These are phyloP conservation scores for Zygnema circumcarinatum DNA, from an alignment of 139 green algal species.

Conservation along the genomic window DNA sequence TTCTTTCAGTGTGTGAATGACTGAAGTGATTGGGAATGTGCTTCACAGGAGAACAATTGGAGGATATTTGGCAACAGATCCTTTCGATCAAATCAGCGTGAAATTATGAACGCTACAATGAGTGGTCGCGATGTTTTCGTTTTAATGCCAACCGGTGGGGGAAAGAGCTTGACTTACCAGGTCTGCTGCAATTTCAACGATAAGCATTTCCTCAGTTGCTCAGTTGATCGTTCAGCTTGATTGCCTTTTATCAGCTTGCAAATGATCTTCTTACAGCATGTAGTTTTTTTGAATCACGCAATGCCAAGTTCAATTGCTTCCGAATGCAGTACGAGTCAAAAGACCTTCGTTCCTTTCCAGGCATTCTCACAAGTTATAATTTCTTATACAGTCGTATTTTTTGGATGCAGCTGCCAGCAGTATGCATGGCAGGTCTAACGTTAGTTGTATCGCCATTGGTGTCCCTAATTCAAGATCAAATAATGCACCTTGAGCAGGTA, in stretches of 20 bases:
- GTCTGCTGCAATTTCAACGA: constrained; percentile 40
- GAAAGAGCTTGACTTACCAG: constrained; percentile 83
- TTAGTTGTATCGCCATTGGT: constrained; percentile 78
- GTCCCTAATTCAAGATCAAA: constrained; percentile 87
- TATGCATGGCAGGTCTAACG: constrained; percentile 66
- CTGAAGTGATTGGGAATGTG: too few relatives aligned
- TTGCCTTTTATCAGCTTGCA: too few relatives aligned
- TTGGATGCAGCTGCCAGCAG: constrained; percentile 48
- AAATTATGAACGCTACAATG: constrained; percentile 83
- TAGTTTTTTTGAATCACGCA: too few relatives aligned
- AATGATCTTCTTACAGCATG: too few relatives aligned
- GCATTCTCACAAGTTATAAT: too few relatives aligned
- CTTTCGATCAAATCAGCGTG: constrained; percentile 78
- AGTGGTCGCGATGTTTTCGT: constrained; percentile 79
- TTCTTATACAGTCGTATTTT: too few relatives aligned
- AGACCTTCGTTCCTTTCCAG: too few relatives aligned
- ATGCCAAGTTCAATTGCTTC: too few relatives aligned
- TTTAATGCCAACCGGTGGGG: constrained; percentile 86
- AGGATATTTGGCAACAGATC: constrained; percentile 73
- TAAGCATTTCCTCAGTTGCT: too few relatives aligned
- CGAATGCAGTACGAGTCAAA: too few relatives aligned
- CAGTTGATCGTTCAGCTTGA: too few relatives aligned
- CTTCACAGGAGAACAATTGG: constrained; percentile 44
- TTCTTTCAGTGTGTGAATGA: too few relatives aligned
- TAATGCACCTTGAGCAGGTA: constrained; percentile 65